Percentiles rank a stretch among this genome's conserved stretches.
These are phyloP conservation scores for Nitzschia sp. DNA, from an alignment of 108 stramenopile genomes.

Conservation along the genomic window DNA sequence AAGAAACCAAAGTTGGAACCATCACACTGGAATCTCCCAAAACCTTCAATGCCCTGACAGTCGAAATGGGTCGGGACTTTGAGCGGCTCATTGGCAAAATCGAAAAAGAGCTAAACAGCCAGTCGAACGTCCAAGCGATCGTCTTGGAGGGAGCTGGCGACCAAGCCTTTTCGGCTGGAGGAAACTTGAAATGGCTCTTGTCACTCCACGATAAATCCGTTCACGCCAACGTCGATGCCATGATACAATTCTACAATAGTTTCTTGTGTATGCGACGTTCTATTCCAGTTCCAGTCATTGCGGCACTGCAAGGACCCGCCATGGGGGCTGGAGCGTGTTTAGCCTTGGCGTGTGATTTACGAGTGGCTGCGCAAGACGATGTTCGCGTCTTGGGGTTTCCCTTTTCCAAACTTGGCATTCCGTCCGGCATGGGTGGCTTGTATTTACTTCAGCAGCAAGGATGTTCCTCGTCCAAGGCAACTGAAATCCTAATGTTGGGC, in stretches of 20 bases:
- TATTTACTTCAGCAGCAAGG: conserved; percentile 58
- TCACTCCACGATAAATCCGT: conserved; percentile 45
- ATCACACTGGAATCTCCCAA: conserved; percentile 57
- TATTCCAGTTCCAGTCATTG: conserved; percentile 73
- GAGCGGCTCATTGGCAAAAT: conserved; percentile 21
- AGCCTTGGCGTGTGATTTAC: conserved; percentile 73
- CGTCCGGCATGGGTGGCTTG: conserved; percentile 76
- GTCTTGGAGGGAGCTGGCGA: conserved; percentile 65
- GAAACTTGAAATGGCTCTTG: conserved; percentile 63
- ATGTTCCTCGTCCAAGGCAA: conserved; percentile 31
- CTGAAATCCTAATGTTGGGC: conserved; percentile 59
- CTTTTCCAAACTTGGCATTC: conserved; percentile 74
- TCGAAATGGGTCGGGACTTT: conserved; percentile 78
- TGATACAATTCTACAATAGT: conserved; percentile 68
- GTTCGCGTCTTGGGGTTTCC: conserved; percentile 63
- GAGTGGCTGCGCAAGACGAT: conserved; percentile 37
- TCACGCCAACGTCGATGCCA: conserved; percentile 59
- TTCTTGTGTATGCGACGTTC: conserved; percentile 67
- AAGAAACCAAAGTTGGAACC: conserved; percentile 42
- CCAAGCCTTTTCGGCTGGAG: conserved; percentile 79
- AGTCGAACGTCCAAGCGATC: conserved; percentile 49
- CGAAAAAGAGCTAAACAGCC: conserved; percentile 21
- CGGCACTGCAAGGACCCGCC: conserved; percentile 75
- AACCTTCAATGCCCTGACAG: conserved; percentile 77
- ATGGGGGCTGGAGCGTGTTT: conserved; percentile 80